These are phyloP conservation scores for Xanthoconium purpureum DNA, from an alignment of 768 basidiomycete species.

Conservation along the genomic window DNA sequence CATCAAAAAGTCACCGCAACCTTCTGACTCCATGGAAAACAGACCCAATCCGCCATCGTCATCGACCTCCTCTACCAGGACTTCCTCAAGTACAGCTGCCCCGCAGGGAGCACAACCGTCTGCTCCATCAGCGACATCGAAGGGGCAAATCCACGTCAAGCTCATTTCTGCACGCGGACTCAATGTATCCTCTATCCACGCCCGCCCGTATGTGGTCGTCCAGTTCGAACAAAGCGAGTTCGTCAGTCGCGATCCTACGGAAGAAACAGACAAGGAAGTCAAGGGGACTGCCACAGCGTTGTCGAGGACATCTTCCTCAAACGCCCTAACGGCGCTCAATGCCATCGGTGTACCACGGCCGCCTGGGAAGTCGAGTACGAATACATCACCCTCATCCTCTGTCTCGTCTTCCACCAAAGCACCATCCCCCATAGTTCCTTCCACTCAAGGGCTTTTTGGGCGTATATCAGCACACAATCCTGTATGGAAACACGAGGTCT, in stretches of 20 bases:
- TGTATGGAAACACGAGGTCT: conserved; percentile 98
- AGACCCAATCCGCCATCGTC: conserved; percentile 39
- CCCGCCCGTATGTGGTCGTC: conserved; percentile 90
- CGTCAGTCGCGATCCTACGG: conserved; percentile 84
- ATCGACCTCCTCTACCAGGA: conserved; percentile 37
- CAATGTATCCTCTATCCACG: conserved; percentile 60
- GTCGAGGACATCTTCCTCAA: conserved; percentile 57
- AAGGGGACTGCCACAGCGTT: conserved; percentile 68
- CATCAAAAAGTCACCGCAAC: conserved; percentile 39
- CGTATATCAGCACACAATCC: conserved; percentile 80
- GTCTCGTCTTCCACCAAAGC: conserved; percentile 37
- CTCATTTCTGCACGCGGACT: conserved; percentile 88
- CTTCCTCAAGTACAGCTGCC: conserved; percentile 31
- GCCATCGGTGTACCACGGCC: conserved; percentile 54
- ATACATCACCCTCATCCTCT: conserved; percentile 44
- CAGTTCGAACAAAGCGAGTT: conserved; percentile 99
- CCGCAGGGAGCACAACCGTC: conserved; percentile 26
- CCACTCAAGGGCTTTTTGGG: conserved; percentile 53
- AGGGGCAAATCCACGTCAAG: conserved; percentile 91
- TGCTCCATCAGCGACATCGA: conserved; percentile 37
- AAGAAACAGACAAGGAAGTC: conserved; percentile 84
- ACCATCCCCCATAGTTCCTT: conserved; percentile 28
- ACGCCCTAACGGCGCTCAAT: conserved; percentile 62
- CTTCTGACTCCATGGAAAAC: conserved; percentile 34
- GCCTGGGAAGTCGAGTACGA: conserved; percentile 40